Conservation (phyloP, 495 filamentous ascomycete genomes). For the Aspergillus taichungensis region DNA sequence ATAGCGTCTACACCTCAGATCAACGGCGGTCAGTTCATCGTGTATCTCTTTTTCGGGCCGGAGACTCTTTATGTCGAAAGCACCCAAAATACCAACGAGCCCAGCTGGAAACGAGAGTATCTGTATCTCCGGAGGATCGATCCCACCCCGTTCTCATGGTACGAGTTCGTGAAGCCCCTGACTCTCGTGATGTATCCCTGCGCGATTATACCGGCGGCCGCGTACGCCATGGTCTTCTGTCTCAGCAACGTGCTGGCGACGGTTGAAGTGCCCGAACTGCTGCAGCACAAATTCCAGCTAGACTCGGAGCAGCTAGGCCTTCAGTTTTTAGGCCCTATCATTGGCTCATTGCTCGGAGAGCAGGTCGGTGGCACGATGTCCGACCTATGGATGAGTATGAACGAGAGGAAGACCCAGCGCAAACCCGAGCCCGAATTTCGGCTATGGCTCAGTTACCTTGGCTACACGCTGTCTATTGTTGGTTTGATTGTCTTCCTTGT, state of each 20-base stretch:
- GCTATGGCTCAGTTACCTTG: constrained; percentile 46
- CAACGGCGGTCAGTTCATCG: constrained; percentile 44
- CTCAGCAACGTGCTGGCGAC: constrained; percentile 38
- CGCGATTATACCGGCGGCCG: constrained; percentile 39
- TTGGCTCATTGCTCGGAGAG: constrained; percentile 47
- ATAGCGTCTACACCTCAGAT: constrained; percentile 22
- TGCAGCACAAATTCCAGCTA: constrained; percentile 41
- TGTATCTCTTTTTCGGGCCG: constrained; percentile 46
- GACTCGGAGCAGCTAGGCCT: constrained; percentile 45
- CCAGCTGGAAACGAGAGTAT: constrained; percentile 30
- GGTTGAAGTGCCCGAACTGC: constrained; percentile 44
- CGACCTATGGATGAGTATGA: constrained; percentile 39
- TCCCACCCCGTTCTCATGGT: constrained; percentile 34
- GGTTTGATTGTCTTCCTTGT: constrained; percentile 46
- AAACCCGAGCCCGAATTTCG: constrained; percentile 35
- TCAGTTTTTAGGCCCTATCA: constrained; percentile 43
- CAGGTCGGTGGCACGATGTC: constrained; percentile 42
- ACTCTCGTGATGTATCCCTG: constrained; percentile 28
- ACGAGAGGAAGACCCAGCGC: constrained; percentile 14
- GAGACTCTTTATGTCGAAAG: constrained; percentile 43
- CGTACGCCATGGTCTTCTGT: constrained; percentile 46
- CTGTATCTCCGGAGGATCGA: constrained; percentile 39
- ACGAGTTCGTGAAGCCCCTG: constrained; percentile 42
- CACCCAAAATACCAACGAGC: constrained; percentile 11
- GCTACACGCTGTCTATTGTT: constrained; percentile 36